Percentiles rank a stretch among this genome's conserved stretches.
Conservation (phyloP, 495 filamentous ascomycete species). For the Parachaetomium inaequale region DNA sequence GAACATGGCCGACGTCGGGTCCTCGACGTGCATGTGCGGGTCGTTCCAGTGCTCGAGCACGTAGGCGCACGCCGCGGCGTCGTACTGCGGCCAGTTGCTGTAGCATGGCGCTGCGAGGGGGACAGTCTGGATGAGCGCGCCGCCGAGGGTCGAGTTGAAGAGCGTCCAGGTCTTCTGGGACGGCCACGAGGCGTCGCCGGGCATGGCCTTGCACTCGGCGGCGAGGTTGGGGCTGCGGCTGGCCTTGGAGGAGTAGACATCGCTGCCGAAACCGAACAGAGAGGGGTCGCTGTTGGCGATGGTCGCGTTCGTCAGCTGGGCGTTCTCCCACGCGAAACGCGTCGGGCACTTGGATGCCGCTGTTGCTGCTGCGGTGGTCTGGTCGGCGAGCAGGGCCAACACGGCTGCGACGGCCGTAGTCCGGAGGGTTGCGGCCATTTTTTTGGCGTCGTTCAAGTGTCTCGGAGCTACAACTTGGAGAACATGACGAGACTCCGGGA, state of each 20-base stretch:
- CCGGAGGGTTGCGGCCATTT: neutral
- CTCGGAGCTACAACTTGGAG: neutral
- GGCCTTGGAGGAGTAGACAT: neutral
- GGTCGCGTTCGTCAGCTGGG: conserved; percentile 17
- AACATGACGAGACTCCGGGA: neutral
- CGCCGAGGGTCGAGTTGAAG: conserved; percentile 48
- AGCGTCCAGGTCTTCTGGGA: conserved; percentile 37
- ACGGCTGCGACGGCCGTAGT: conserved; percentile 10
- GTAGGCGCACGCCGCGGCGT: conserved; percentile 41
- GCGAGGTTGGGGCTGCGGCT: neutral
- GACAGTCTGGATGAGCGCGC: conserved; percentile 52
- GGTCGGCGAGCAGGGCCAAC: conserved; percentile 1
- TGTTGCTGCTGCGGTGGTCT: neutral
- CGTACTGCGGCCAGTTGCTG: conserved; percentile 44
- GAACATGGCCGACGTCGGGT: conserved; percentile 49
- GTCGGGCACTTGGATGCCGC: conserved; percentile 5
- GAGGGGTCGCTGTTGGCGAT: conserved; percentile 9
- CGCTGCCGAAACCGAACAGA: conserved; percentile 16
- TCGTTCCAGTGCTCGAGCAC: conserved; percentile 35
- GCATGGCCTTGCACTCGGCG: conserved; percentile 48
- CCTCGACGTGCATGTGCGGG: conserved; percentile 31
- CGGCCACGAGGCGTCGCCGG: conserved; percentile 49
- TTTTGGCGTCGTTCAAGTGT: neutral
- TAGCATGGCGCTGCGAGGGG: conserved; percentile 57
- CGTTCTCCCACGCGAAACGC: conserved; percentile 21